phyloP scores from a whole-genome alignment of 2,329 filamentous ascomycete genomes.

The Camillea tinctor region DNA sequence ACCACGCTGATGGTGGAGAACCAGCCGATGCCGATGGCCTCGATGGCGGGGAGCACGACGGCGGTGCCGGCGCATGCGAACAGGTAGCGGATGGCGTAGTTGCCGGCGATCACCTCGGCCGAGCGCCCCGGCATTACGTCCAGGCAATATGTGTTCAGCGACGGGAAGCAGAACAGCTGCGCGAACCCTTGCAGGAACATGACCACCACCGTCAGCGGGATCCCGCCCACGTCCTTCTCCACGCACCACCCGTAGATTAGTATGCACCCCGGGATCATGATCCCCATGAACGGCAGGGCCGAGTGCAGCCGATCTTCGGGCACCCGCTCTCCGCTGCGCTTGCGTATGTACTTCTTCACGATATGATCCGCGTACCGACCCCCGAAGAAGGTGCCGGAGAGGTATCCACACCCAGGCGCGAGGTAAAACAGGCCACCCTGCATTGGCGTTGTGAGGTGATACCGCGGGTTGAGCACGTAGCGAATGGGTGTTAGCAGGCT shows the following conservation, averaged over 20 bases:
- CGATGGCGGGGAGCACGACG: constrained; percentile 70
- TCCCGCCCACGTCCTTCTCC: constrained; percentile 49
- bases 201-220: constrained; percentile 64
- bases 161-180: constrained; percentile 74
- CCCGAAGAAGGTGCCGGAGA: constrained; percentile 63
- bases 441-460: constrained; percentile 60
- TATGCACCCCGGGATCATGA: constrained; percentile 63
- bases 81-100: constrained; percentile 75
- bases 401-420: constrained; percentile 64
- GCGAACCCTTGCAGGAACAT: constrained; percentile 75
- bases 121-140: constrained; percentile 74
- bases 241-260: constrained; percentile 60
- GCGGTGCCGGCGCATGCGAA: constrained; percentile 71
- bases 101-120: constrained; percentile 75
- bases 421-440: constrained; percentile 68
- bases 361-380: constrained; percentile 46
- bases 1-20: constrained; percentile 61
- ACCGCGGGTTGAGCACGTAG: constrained; percentile 68
- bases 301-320: constrained; percentile 69
- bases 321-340: constrained; percentile 54
- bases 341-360: constrained; percentile 39
- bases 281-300: constrained; percentile 57
- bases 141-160: constrained; percentile 76
- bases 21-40: constrained; percentile 76
- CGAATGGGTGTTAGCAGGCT: constrained; percentile 59